These are phyloP conservation scores for Tricholoma matsutake DNA, from an alignment of 768 basidiomycete genomes.

Conservation along the genomic window DNA sequence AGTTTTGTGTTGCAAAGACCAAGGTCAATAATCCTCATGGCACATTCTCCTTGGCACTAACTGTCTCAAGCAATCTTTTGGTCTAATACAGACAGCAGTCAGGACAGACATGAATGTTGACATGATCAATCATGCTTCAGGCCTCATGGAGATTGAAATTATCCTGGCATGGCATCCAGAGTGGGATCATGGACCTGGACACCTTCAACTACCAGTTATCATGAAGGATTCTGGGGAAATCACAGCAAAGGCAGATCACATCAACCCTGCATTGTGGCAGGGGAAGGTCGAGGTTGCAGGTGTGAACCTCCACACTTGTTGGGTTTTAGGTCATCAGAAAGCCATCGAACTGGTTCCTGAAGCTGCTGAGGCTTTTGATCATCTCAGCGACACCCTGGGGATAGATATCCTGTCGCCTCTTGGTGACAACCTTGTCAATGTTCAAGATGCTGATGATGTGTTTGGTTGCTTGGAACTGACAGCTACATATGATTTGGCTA, in stretches of 20 bases:
- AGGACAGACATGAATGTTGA: slow-evolving; percentile 32
- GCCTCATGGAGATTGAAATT: slow-evolving; percentile 27
- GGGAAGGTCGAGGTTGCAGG: slow-evolving; percentile 26
- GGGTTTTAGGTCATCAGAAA: slow-evolving; percentile 23
- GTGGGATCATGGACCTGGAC: slow-evolving; percentile 35
- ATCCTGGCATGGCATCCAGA: slow-evolving; percentile 37
- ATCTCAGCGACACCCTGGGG: not conserved
- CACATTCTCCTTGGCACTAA: slow-evolving; percentile 35
- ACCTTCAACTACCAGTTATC: slow-evolving; percentile 29
- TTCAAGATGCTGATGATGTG: slow-evolving; percentile 5
- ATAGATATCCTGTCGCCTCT: slow-evolving; percentile 14
- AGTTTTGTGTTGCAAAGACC: slow-evolving; percentile 36
- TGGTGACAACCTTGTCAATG: slow-evolving; percentile 5
- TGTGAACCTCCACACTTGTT: slow-evolving; percentile 27
- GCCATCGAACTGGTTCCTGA: slow-evolving; percentile 14
- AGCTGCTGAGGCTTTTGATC: not conserved
- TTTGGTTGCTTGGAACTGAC: not conserved
- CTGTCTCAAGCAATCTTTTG: slow-evolving; percentile 33
- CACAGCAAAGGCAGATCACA: slow-evolving; percentile 26
- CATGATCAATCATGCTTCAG: slow-evolving; percentile 20
- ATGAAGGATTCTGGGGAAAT: slow-evolving; percentile 20
- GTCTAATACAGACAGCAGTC: slow-evolving; percentile 31
- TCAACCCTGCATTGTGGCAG: slow-evolving; percentile 33
- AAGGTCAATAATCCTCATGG: slow-evolving; percentile 30
- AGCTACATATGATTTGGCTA: too few species aligned